Evolutionary conservation across 495 filamentous ascomycete genomes (phyloP).

Genomic region (Daldinia decipiens): DNA sequence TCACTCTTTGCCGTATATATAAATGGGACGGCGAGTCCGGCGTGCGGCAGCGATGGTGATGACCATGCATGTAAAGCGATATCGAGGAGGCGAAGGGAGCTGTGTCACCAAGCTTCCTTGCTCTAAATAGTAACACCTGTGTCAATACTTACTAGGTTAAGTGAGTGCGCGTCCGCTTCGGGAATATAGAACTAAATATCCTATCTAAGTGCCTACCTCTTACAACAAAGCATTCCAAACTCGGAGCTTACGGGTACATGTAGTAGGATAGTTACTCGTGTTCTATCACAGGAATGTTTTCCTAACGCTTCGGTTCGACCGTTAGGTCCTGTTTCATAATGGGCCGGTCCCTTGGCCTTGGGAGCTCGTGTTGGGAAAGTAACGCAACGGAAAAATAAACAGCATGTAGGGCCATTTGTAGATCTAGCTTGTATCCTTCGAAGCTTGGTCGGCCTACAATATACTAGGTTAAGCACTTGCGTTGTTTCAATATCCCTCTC

Average conservation of each 20-base stretch:
- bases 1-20: background rate
- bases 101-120: background rate
- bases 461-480: background rate
- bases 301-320: background rate
- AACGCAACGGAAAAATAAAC: conserved; percentile 10
- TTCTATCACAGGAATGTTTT: background rate
- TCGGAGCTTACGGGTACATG: background rate
- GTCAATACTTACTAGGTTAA: background rate
- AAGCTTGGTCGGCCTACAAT: no score
- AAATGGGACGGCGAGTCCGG: background rate
- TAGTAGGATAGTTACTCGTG: background rate
- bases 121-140: background rate
- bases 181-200: background rate
- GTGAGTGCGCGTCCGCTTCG: background rate
- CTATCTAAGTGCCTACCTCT: conserved; percentile 1
- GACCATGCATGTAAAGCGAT: background rate
- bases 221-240: background rate
- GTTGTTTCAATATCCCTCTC: background rate
- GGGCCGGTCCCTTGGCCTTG: conserved; percentile 20
- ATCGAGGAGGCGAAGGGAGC: background rate
- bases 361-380: conserved; percentile 11
- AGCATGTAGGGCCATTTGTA: background rate
- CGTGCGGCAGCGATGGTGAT: background rate
- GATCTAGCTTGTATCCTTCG: background rate
- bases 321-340: conserved; percentile 10